Evolutionary conservation across 768 basidiomycete species (phyloP).

Genomic region (Gymnopilus dilepis): DNA sequence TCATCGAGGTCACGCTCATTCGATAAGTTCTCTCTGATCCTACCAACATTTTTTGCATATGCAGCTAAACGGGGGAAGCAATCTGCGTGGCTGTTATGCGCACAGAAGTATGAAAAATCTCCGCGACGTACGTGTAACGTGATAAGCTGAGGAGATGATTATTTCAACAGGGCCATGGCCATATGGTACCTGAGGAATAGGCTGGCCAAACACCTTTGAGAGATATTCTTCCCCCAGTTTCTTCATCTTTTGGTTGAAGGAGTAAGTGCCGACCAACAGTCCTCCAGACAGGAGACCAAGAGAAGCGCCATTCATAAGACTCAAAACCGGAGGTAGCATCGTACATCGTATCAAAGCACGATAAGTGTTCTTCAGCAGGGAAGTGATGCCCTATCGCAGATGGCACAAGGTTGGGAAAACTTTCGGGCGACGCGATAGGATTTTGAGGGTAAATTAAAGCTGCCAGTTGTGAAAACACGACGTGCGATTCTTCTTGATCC

Average conservation of each 20-base stretch:
- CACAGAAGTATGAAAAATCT: constrained; percentile 44
- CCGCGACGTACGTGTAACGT: constrained; percentile 50
- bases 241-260: constrained; percentile 37
- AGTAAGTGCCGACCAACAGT: constrained; percentile 42
- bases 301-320: constrained; percentile 37
- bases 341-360: constrained; percentile 41
- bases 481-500: constrained; percentile 27
- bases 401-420: constrained; percentile 27
- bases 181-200: constrained; percentile 37
- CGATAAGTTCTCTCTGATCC: constrained; percentile 41
- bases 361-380: constrained; percentile 35
- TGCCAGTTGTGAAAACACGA: constrained; percentile 34
- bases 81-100: constrained; percentile 28
- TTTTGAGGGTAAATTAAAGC: constrained; percentile 34
- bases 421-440: constrained; percentile 26
- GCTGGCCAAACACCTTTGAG: constrained; percentile 33
- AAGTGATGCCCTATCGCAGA: constrained; percentile 31
- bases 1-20: constrained; percentile 33
- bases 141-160: constrained; percentile 12
- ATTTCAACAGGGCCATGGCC: background rate
- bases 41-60: constrained; percentile 40
- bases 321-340: constrained; percentile 35
- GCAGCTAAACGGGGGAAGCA: constrained; percentile 44
- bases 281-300: constrained; percentile 50
- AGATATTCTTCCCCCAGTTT: constrained; percentile 40